Conservation (phyloP, 2,329 filamentous ascomycete species). For the Dactylella cylindrospora region DNA sequence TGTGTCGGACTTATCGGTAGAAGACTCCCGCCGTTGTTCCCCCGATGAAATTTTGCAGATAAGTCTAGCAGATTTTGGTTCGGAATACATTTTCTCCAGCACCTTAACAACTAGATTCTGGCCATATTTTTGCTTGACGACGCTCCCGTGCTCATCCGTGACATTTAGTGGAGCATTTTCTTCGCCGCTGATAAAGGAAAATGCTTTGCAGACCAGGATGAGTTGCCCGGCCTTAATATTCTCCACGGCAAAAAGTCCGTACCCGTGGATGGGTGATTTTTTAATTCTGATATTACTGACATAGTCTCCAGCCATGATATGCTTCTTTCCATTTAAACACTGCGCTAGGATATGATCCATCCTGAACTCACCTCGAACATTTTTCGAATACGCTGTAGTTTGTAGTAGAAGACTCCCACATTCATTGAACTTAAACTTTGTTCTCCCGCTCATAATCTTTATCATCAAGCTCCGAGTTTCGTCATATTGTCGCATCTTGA, state of each 20-base stretch:
- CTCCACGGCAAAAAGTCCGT: conserved; percentile 13
- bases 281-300: conserved; percentile 5
- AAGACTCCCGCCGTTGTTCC: background rate
- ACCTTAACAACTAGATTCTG: conserved; percentile 11
- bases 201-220: conserved; percentile 15
- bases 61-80: conserved; percentile 3
- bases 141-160: background rate
- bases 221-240: conserved; percentile 25
- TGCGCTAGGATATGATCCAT: conserved; percentile 20
- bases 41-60: conserved; percentile 14
- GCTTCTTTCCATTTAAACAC: conserved; percentile 2
- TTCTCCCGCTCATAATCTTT: conserved; percentile 10
- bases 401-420: conserved; percentile 10
- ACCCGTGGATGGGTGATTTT: background rate
- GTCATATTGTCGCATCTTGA: conserved; percentile 15
- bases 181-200: conserved; percentile 2
- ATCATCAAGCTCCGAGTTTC: conserved; percentile 13
- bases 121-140: conserved; percentile 12
- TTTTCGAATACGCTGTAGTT: background rate
- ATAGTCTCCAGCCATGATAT: conserved; percentile 11
- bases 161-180: conserved; percentile 7
- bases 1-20: conserved; percentile 6
- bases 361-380: conserved; percentile 15
- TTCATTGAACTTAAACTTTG: conserved; percentile 34
- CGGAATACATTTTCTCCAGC: conserved; percentile 9